phyloP scores from a whole-genome alignment of 2,329 filamentous ascomycete species.

The Fusarium xyrophilum region DNA sequence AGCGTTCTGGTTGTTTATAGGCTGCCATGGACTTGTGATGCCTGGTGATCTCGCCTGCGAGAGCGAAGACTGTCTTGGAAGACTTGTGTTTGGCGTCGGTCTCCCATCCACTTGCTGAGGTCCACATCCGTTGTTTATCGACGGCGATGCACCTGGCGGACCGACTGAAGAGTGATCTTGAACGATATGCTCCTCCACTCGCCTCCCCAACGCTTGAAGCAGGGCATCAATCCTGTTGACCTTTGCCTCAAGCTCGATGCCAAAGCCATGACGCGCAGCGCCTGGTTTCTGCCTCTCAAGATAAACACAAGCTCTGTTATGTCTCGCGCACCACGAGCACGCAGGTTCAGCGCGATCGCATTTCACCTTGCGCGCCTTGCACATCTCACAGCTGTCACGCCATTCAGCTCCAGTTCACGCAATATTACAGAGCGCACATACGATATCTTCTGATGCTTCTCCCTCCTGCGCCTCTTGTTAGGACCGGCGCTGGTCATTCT shows the following conservation, averaged over 20 bases:
- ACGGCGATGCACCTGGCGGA: slow-evolving; percentile 39
- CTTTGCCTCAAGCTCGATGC: slow-evolving; percentile 65
- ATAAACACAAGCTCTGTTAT: slow-evolving; percentile 71
- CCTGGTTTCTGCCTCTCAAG: slow-evolving; percentile 75
- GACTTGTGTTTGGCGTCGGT: slow-evolving; percentile 33
- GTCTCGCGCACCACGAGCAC: slow-evolving; percentile 76
- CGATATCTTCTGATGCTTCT: slow-evolving; percentile 54
- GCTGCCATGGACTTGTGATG: slow-evolving; percentile 48
- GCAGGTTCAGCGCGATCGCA: slow-evolving; percentile 63
- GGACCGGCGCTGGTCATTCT: slow-evolving; percentile 22
- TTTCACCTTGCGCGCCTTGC: slow-evolving; percentile 55
- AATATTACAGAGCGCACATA: slow-evolving; percentile 37
- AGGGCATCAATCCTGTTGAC: slow-evolving; percentile 60
- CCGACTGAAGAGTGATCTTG: slow-evolving; percentile 41
- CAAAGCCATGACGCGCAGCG: slow-evolving; percentile 65
- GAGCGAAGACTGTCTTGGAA: slow-evolving; percentile 28
- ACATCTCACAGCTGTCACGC: slow-evolving; percentile 50
- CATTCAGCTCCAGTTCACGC: background rate
- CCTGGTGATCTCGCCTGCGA: slow-evolving; percentile 49
- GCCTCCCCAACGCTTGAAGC: slow-evolving; percentile 51
- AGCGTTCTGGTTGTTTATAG: slow-evolving; percentile 41
- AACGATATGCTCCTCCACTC: slow-evolving; percentile 52
- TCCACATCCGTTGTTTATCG: slow-evolving; percentile 47
- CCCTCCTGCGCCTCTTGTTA: slow-evolving; percentile 50
- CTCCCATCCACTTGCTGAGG: slow-evolving; percentile 42